Conservation (phyloP, 805 yeast genomes). For the Pichia scutulata region DNA sequence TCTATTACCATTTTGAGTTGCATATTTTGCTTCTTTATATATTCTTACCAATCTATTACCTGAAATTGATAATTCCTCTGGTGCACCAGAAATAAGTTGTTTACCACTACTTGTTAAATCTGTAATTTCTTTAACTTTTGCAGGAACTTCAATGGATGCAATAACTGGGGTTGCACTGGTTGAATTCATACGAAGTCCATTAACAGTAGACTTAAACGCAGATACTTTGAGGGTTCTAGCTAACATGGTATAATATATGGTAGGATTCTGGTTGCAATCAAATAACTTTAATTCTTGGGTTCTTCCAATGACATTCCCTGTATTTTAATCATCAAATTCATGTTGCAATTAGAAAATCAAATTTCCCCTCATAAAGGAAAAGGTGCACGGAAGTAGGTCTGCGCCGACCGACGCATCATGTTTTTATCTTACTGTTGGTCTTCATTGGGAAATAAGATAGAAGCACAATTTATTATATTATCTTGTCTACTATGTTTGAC, state of each 20-base stretch:
- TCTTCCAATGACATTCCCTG: not conserved
- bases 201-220: not conserved
- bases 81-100: conserved; percentile 73
- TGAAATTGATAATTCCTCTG: conserved; percentile 48
- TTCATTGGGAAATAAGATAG: not conserved
- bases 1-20: conserved; percentile 66
- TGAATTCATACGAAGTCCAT: conserved; percentile 8
- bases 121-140: conserved; percentile 14
- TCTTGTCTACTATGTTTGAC: not conserved
- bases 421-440: not conserved
- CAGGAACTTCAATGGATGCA: conserved; percentile 12
- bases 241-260: conserved; percentile 3
- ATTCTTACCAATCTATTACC: conserved; percentile 60
- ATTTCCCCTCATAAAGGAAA: not conserved
- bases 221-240: conserved; percentile 2
- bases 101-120: conserved; percentile 27
- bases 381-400: not conserved
- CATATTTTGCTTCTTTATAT: conserved; percentile 68
- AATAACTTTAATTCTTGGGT: too few species aligned
- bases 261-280: too few species aligned
- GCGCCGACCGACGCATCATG: not conserved
- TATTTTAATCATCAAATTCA: not conserved
- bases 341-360: not conserved
- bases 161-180: conserved; percentile 7
- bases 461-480: too few species aligned